Base-by-base conservation (phyloP, 805 yeast species). In the Cyberlindnera mycetangii region DNA sequence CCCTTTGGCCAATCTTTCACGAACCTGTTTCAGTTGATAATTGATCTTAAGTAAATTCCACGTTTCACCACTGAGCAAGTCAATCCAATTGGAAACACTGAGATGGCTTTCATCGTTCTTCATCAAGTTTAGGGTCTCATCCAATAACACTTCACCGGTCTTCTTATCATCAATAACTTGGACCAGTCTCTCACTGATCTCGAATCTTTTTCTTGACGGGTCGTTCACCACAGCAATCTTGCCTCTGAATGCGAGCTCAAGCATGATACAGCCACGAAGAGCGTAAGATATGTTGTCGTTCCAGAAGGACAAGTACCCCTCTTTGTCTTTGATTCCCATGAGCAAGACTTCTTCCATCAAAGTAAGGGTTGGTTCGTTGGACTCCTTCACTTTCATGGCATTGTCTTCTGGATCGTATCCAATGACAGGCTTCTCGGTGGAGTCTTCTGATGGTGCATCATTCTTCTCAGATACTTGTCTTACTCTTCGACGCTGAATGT, bases 241-340 rank as follows among this genome's bases (percentile, higher is more conserved):
- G 47, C 89, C 90, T 55, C 97, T 79, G 58, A 93, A 79, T 3
- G 97, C 96, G 66, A 93, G 75, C 66, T 93, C 99, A 62, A 93
- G 76, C 42, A 93, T 60, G 48, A 93, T 92, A 63, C 97, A 85
- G 11, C 99, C 99, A 58, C 99, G 81, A 48, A 93, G 74, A 1
- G 97, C 96, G 68, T 93, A 93, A 19, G 97, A 89, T 43, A 93
- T 90, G 66, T 89, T 90, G 67, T 93, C 99, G 63, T 93, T 93
- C 99, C 99, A 93, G 68, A 93, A 93, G 22, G 97, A 89, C 36
- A 93, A 72, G 65, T 92, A 89, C 11, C 99, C 99, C 66, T 93
- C 98, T 56, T 86, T 85, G 67, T 93, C 98, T 61, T 92, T 90
- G 53, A 93, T 75, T 5, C 99, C 99, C 71, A 93, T 77, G 51